phyloP scores from a whole-genome alignment of 768 basidiomycete species.

The Infundibulicybe gibba region DNA sequence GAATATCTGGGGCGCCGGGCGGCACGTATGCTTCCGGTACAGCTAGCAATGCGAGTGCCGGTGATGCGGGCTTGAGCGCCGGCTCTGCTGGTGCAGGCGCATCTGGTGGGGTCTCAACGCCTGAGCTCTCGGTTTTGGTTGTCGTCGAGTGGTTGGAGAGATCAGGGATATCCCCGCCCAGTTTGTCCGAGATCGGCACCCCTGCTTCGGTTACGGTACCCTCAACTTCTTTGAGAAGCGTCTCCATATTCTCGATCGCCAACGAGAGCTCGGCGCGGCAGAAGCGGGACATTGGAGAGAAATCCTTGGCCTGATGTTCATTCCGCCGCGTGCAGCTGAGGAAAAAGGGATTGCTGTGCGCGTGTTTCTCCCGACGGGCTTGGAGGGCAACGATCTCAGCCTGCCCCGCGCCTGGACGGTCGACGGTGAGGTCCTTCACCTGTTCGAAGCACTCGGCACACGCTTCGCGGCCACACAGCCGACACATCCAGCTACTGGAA shows the following conservation, averaged over 20 bases:
- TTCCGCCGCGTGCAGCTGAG: slow-evolving; percentile 66
- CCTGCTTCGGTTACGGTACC: not conserved
- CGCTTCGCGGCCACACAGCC: slow-evolving; percentile 85
- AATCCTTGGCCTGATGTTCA: slow-evolving; percentile 64
- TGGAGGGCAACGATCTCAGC: slow-evolving; percentile 47
- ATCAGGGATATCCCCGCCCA: not conserved
- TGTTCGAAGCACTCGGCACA: slow-evolving; percentile 81
- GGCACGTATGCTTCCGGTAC: slow-evolving; percentile 12
- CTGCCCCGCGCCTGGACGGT: slow-evolving; percentile 42
- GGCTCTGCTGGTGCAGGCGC: not conserved
- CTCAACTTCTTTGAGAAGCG: slow-evolving; percentile 30
- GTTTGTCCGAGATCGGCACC: not conserved
- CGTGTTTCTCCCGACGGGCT: slow-evolving; percentile 53
- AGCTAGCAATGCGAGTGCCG: slow-evolving; percentile 1
- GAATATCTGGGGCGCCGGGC: slow-evolving; percentile 26
- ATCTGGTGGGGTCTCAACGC: not conserved
- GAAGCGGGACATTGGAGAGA: slow-evolving; percentile 82
- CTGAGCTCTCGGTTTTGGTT: not conserved
- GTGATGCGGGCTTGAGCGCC: not conserved
- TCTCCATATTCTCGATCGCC: slow-evolving; percentile 70
- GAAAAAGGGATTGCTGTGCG: slow-evolving; percentile 70
- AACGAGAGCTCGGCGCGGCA: slow-evolving; percentile 55
- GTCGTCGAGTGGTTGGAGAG: not conserved
- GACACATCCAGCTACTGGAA: slow-evolving; percentile 86
- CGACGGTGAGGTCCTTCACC: slow-evolving; percentile 60